Evolutionary conservation across 345 rosid genomes (phyloP), one percentile per base, ranked within the genome.

Genomic region (Eucalyptus tenuipes): DNA sequence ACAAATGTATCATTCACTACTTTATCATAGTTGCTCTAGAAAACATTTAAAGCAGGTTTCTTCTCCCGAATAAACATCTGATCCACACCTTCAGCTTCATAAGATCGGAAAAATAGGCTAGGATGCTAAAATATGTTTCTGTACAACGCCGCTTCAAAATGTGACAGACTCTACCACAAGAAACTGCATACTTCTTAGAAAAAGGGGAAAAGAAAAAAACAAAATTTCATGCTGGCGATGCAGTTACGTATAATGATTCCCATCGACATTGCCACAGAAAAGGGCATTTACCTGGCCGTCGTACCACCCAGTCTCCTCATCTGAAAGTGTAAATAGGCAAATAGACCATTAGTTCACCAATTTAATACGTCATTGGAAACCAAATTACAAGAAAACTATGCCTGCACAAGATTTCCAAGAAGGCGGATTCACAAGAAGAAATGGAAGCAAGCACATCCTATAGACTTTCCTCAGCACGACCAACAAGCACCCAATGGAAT

Each of bases 221-320:
- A 75, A 20, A 75, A 75, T 37, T 20, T 37, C 82, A 20, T 37
- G 82, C 27, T 71, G 82, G 45, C 25, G 0, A 71, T 71, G 22
- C 47, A 75, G 4, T 37, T 37, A 18, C 1, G 14, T 75, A 37
- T 18, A 37, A 75, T 75, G 82, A 20, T 37, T 20, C 27, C 11
- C 47, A 37, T 37, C 15, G 25, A 20, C 3, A 45, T 2, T 48
- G 44, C 49, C 29, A 89, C 42, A 47, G 52, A 87, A 49, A 66
- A 9, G 87, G 84, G 33, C 37, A 31, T 10, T 47, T 91, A 96
- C 99, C 99, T 95, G 98, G 84, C 99, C 99, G 92, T 97, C 99
- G 59, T 96, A 97, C 98, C 99, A 96, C 27, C 99, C 99, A 3
- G 99, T 97, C 92, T 97, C 99, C 92, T 96, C 99, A 92, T 97